Percentiles rank a stretch among this genome's conserved stretches.
Evolutionary conservation across 75 land plant genomes (phyloP).

Genomic region (Picea glauca): DNA sequence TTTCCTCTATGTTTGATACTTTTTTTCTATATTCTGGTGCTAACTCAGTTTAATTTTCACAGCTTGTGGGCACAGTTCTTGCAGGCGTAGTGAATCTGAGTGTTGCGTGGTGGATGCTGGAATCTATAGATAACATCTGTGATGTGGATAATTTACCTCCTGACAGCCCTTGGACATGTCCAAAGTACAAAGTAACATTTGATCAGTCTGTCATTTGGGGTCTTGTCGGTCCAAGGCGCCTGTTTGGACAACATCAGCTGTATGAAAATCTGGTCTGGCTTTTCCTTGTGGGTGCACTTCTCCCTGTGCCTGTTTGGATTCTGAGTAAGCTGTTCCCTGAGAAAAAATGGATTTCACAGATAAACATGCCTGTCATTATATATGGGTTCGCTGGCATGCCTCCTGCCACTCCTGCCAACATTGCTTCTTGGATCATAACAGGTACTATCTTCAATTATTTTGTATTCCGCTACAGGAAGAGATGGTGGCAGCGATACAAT

Average conservation of each 20-base stretch:
- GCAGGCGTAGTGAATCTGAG: slow-evolving; percentile 39
- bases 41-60: neutral
- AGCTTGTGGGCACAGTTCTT: slow-evolving; percentile 53
- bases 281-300: slow-evolving; percentile 34
- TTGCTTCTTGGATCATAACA: slow-evolving; percentile 56
- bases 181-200: slow-evolving; percentile 39
- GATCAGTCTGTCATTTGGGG: slow-evolving; percentile 91
- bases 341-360: slow-evolving; percentile 61
- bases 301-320: slow-evolving; percentile 69
- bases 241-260: slow-evolving; percentile 58
- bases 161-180: slow-evolving; percentile 63
- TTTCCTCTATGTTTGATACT: neutral
- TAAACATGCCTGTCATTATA: slow-evolving; percentile 69
- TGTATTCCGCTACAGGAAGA: slow-evolving; percentile 49
- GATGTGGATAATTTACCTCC: slow-evolving; percentile 23
- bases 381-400: slow-evolving; percentile 71
- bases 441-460: slow-evolving; percentile 65
- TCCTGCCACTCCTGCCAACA: slow-evolving; percentile 62
- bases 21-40: neutral
- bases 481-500: slow-evolving; percentile 71
- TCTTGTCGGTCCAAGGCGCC: slow-evolving; percentile 65
- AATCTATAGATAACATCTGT: slow-evolving; percentile 50
- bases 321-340: slow-evolving; percentile 57
- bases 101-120: slow-evolving; percentile 53
- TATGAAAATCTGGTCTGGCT: slow-evolving; percentile 18